Conservation (phyloP, 2,329 filamentous ascomycete species). For the Hyphodiscus sp. region DNA sequence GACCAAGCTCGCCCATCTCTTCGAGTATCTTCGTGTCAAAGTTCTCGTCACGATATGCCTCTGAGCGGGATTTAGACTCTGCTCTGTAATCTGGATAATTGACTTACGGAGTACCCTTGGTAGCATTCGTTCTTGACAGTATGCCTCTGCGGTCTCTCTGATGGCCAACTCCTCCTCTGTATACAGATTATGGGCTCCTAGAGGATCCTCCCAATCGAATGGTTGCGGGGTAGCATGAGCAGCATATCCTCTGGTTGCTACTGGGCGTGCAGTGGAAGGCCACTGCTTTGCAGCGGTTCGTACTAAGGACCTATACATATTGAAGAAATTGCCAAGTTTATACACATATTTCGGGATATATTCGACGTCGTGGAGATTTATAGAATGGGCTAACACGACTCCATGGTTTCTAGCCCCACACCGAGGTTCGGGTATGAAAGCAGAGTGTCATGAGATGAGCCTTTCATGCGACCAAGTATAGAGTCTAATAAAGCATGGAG, state of each 20-base stretch:
- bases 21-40: constrained; percentile 80
- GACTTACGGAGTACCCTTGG: constrained; percentile 76
- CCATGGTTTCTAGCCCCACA: not conserved
- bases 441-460: not conserved
- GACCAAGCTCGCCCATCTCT: constrained; percentile 90
- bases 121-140: constrained; percentile 84
- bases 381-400: not conserved
- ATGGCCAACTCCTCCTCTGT: constrained; percentile 91
- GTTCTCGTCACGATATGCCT: constrained; percentile 79
- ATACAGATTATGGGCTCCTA: constrained; percentile 66
- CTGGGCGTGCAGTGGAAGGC: constrained; percentile 15
- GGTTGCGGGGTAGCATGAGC: constrained; percentile 25
- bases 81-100: constrained; percentile 6
- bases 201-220: constrained; percentile 91
- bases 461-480: not conserved
- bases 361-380: not conserved
- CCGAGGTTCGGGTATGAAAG: not conserved
- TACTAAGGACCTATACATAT: constrained; percentile 27
- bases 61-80: constrained; percentile 36
- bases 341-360: not conserved
- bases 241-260: constrained; percentile 22
- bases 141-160: constrained; percentile 82
- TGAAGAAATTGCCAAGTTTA: constrained; percentile 2
- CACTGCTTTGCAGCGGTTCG: constrained; percentile 20
- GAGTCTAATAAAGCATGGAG: too few species aligned